Base-by-base conservation (phyloP, 192 early-diverging fungal genomes). In the Mortierella hygrophila region DNA sequence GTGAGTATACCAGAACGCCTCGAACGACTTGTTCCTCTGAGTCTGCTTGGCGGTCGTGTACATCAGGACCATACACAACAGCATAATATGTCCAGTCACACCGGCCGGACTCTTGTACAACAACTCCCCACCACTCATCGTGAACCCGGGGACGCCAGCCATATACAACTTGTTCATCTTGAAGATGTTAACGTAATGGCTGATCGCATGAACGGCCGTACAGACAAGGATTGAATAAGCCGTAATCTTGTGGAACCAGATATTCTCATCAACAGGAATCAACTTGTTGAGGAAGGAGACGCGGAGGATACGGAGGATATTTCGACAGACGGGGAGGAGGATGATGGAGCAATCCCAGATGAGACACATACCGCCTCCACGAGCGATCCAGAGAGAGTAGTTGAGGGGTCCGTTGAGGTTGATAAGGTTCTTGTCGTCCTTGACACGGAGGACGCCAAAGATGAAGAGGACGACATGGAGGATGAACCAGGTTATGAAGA, bases 1-100 rank as follows among this genome's bases (percentile, higher is more conserved):
- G 85, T 97, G 96, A 10, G 91, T 92, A 82, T 91, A 95, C 91
- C 95, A 96, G 78, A 97, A 96, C 55, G 93, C 54, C 87, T 97
- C 95, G 82, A 95, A 96, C 40, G 92, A 75, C 72, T 89, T 89
- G 74, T 92, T 83, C 54, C 94, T 90, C 54, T 95, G 88, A 16
- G 81, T 82, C 32, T 79, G 81, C 83, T 94, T 92, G 6, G 95
- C 92, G 23, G 93, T 91, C 5, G 90, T 89, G 80, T 92, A 89
- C 85, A 95, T 95, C 54, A 95, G 52, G 23, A 93, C 91, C 82
- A 95, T 90, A 68, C 89, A 81, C 38, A 95, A 69, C 42, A 92
- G 68, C 89, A 95, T 92, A 37, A 93, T 79, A 82, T 95, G 94
- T 26, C 95, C 95, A 4, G 95, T 96, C 63, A 82, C n/a, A 29